Base-by-base conservation (phyloP, 306 rosid genomes). In the Prosopis cineraria region DNA sequence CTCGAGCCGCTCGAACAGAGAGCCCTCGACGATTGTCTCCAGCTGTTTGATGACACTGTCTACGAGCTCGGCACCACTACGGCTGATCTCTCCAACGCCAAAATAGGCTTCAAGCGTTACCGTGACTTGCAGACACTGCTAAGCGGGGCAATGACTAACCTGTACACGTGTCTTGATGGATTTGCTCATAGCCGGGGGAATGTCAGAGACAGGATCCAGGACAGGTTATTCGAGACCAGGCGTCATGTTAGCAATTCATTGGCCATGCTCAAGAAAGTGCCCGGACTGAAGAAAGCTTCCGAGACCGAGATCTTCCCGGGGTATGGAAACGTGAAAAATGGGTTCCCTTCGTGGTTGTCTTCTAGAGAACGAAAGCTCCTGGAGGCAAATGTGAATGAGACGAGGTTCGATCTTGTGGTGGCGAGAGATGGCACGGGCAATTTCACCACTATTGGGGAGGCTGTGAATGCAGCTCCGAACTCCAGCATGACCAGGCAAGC, bases 111-210 rank as follows among this genome's bases (percentile, higher is more conserved):
- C 3, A 36, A 24, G 11, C 68, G 75, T 8, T 82, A 83, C 81
- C 76, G 74, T 31, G 70, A 90, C 63, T 34, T 79, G 39, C 90
- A 85, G 82, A 90, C 97, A 0, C 58, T 90, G 7, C 78, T 94
- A 0, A 94, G 98, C 37, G 97, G 85, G 0, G 95, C 98, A 16
- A 92, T 94, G 91, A 94, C 98, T 3, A 94, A 94, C 65, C 76
- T 92, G 62, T 81, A 82, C 89, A 94, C 98, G 63, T 92, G 97
- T n/a, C 88, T 92, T 0, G 98, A 94, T 24, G 98, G 97, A 25
- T 88, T 94, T 29, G 85, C 85, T 0, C 59, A 76, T 59, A 59
- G 83, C 25, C 62, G 79, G 40, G 84, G 71, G 3, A 72, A 75
- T 25, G 81, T 89, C 45, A 85, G 88, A 36, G 24, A 47, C 0